Conservation (phyloP, 2,329 filamentous ascomycete species). For the Hymenoscyphus repandus region DNA sequence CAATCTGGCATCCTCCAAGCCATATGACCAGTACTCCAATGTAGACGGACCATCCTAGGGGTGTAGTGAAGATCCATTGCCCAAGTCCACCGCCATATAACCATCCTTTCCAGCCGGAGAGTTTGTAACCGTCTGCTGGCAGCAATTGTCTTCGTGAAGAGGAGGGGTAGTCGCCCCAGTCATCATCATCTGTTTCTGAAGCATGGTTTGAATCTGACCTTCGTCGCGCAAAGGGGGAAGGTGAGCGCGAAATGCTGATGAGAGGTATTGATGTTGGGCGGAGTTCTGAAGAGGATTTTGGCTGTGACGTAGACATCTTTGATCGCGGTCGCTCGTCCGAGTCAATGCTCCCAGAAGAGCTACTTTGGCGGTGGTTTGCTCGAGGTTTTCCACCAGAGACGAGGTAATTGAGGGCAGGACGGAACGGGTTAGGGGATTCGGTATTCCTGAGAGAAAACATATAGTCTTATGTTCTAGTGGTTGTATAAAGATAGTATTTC, state of each 20-base stretch:
- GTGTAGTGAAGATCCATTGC: constrained; percentile 42
- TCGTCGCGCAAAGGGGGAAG: constrained; percentile 39
- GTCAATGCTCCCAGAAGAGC: constrained; percentile 25
- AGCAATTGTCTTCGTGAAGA: constrained; percentile 33
- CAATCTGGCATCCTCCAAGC: constrained; percentile 42
- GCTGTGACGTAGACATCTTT: constrained; percentile 24
- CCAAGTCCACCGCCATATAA: constrained; percentile 40
- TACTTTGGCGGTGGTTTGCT: constrained; percentile 20
- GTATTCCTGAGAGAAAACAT: constrained; percentile 30
- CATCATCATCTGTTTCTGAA: constrained; percentile 44
- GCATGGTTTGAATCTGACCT: constrained; percentile 34
- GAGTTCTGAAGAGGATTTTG: constrained; percentile 27
- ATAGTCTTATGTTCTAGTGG: constrained; percentile 5
- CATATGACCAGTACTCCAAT: constrained; percentile 42
- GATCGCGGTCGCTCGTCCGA: constrained; percentile 18
- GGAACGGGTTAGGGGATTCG: constrained; percentile 31
- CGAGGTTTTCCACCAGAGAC: constrained; percentile 14
- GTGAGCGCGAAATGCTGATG: constrained; percentile 40
- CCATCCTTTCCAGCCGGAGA: constrained; percentile 31
- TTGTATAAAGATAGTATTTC: background rate
- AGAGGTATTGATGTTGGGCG: constrained; percentile 37
- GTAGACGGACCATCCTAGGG: constrained; percentile 43
- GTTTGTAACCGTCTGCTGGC: constrained; percentile 22
- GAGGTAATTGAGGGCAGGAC: constrained; percentile 36
- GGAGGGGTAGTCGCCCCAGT: constrained; percentile 31